Evolutionary conservation across 129 eudicot species (phyloP).

Genomic region (Scalesia atractyloides): DNA sequence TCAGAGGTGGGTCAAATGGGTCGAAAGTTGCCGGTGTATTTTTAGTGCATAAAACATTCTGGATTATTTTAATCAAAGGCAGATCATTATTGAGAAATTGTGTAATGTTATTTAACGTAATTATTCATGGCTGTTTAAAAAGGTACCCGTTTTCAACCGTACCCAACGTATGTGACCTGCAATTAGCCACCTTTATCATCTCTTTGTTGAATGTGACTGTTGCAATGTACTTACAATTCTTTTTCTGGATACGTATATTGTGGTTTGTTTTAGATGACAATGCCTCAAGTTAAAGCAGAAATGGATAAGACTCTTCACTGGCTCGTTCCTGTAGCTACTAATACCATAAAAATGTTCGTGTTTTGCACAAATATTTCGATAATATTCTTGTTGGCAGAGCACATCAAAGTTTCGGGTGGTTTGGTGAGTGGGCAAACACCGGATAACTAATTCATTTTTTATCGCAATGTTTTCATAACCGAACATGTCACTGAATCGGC

Average conservation of each 20-base stretch:
- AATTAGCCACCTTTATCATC: neutral
- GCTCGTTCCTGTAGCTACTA: conserved; percentile 90
- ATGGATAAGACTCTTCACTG: conserved; percentile 93
- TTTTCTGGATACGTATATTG: neutral
- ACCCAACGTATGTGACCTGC: neutral
- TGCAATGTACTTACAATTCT: neutral
- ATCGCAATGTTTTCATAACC: too few relatives aligned
- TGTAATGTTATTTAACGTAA: neutral
- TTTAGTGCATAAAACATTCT: too few relatives aligned
- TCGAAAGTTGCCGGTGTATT: too few relatives aligned
- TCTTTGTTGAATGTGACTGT: neutral
- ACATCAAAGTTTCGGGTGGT: conserved; percentile 99
- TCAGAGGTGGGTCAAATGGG: too few relatives aligned
- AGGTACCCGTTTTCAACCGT: too few relatives aligned
- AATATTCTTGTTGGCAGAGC: conserved; percentile 51
- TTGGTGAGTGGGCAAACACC: conserved; percentile 98
- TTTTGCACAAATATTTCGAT: neutral
- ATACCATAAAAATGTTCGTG: conserved; percentile 60
- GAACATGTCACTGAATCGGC: too few relatives aligned
- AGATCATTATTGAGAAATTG: neutral
- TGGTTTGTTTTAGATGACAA: conserved; percentile 53
- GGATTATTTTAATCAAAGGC: too few relatives aligned
- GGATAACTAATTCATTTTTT: conserved; percentile 55
- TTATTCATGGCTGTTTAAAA: neutral
- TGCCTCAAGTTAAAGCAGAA: conserved; percentile 87